These are phyloP conservation scores for Priceomyces haplophilus DNA, from an alignment of 805 yeast species.

Conservation along the genomic window DNA sequence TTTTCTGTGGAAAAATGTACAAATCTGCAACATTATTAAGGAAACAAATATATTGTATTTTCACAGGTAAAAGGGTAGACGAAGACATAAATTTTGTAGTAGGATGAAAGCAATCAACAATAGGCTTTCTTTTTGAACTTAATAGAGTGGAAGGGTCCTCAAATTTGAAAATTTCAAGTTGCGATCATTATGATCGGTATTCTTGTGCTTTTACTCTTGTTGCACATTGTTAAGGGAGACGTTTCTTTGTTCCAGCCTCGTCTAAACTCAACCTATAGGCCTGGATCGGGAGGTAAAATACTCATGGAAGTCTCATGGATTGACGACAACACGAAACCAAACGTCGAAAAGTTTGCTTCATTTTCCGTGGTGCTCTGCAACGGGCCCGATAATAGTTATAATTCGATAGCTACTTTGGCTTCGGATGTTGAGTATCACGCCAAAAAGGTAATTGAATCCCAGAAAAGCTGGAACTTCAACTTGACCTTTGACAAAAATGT, in stretches of 20 bases:
- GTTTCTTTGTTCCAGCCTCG: constrained; percentile 8
- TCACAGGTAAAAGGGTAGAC: no score
- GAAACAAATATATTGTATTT: no score
- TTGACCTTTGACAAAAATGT: not conserved
- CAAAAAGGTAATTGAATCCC: not conserved
- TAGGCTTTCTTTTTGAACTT: no score
- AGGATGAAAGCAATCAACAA: no score
- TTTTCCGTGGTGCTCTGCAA: constrained; percentile 8
- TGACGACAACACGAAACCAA: constrained; percentile 9
- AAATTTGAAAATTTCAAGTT: no score
- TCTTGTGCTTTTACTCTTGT: not conserved
- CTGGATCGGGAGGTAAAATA: constrained; percentile 1
- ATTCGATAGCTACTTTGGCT: constrained; percentile 3
- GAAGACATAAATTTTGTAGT: no score
- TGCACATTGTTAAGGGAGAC: constrained; percentile 2
- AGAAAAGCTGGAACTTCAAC: constrained; percentile 5
- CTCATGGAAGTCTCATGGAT: constrained; percentile 6
- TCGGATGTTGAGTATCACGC: not conserved
- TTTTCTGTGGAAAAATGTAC: not conserved
- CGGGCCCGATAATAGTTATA: constrained; percentile 11
- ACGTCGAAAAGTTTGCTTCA: constrained; percentile 3
- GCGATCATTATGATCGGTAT: no score
- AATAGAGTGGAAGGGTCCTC: no score
- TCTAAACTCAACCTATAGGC: not conserved
- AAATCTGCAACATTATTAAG: not conserved